These are phyloP conservation scores for Bipolaris gigantea DNA, from an alignment of 2,329 filamentous ascomycete species.

Conservation along the genomic window DNA sequence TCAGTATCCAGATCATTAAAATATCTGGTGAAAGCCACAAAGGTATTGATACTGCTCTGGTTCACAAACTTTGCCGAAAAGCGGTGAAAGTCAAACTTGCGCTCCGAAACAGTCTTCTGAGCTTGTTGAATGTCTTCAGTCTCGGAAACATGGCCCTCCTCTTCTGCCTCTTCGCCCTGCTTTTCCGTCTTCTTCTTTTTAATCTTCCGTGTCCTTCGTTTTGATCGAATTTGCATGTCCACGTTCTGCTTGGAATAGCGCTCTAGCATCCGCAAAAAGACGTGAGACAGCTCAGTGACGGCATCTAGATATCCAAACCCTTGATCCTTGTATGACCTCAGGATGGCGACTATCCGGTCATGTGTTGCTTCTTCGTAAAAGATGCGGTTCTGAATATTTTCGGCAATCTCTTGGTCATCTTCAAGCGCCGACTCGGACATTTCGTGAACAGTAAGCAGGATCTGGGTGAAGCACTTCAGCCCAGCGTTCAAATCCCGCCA, in stretches of 20 bases:
- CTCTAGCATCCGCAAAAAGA: slow-evolving; percentile 90
- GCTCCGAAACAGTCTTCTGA: slow-evolving; percentile 72
- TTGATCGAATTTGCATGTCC: slow-evolving; percentile 88
- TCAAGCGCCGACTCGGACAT: slow-evolving; percentile 84
- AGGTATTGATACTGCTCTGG: slow-evolving; percentile 86
- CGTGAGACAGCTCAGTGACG: slow-evolving; percentile 85
- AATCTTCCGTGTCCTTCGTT: slow-evolving; percentile 71
- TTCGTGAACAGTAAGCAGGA: slow-evolving; percentile 86
- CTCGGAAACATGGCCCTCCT: slow-evolving; percentile 59
- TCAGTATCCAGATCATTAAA: slow-evolving; percentile 77
- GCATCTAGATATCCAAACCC: slow-evolving; percentile 92
- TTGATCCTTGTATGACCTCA: slow-evolving; percentile 88
- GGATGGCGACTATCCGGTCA: slow-evolving; percentile 78
- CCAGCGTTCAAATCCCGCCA: slow-evolving; percentile 86
- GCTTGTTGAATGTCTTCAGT: slow-evolving; percentile 72
- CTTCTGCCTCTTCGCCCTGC: slow-evolving; percentile 54
- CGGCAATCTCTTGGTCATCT: slow-evolving; percentile 96
- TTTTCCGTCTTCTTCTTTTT: slow-evolving; percentile 61
- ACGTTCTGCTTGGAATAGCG: slow-evolving; percentile 92
- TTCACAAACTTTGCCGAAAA: slow-evolving; percentile 81
- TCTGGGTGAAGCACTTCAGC: slow-evolving; percentile 94
- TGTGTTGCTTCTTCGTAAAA: slow-evolving; percentile 98
- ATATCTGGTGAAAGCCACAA: slow-evolving; percentile 75
- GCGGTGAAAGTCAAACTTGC: slow-evolving; percentile 89
- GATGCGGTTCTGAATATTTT: slow-evolving; percentile 95